Evolutionary conservation across 2,329 filamentous ascomycete genomes (phyloP), one percentile per base, ranked within the genome.

Genomic region (Anthostomella pinea): DNA sequence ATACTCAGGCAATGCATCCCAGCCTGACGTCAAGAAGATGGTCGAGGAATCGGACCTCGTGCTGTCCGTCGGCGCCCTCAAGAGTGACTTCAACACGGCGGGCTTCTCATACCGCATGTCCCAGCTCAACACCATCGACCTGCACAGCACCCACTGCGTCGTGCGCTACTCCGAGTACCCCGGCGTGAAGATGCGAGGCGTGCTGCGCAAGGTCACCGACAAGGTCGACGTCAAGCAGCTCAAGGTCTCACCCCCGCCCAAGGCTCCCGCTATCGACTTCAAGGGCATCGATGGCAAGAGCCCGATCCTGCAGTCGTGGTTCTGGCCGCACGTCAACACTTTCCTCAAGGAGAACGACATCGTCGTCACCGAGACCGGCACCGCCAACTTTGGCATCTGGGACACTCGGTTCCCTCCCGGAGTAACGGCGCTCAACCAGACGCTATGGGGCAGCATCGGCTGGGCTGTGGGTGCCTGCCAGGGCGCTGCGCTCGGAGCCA

Each of bases 301-400:
- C 30, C 56, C 62, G 26, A 85, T 89, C 57, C 82, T 74, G 8
- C 85, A 89, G 58, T 73, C 74, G 11, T 87, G 77, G 71, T 75
- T 95, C 59, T 95, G 87, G 87, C 84, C 85, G 1, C 77, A 75
- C 24, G 68, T 93, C 11, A 82, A 85, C 23, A 72, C 81, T 44
- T 94, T 85, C 70, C 66, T 95, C 8, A 71, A 75, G 35, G 69
- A 81, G 35, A 72, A 81, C 29, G 89, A 95, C 53, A 78, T 94
- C 38, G 70, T 95, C 36, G 76, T 95, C 33, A 91, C 88, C 0
- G 89, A 94, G 61, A 95, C 88, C 2, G 89, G 88, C 24, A 95
- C 89, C 0, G 73, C 87, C 39, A 91, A 89, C 65, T 91, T 94
- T 59, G 89, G 89, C 38, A 86, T 93, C 53, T 88, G 85, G 79